A percentile compares a stretch with the other conserved stretches of the same genome.
Evolutionary conservation across 495 filamentous ascomycete genomes (phyloP).

Genomic region (Cercophora newfieldiana): DNA sequence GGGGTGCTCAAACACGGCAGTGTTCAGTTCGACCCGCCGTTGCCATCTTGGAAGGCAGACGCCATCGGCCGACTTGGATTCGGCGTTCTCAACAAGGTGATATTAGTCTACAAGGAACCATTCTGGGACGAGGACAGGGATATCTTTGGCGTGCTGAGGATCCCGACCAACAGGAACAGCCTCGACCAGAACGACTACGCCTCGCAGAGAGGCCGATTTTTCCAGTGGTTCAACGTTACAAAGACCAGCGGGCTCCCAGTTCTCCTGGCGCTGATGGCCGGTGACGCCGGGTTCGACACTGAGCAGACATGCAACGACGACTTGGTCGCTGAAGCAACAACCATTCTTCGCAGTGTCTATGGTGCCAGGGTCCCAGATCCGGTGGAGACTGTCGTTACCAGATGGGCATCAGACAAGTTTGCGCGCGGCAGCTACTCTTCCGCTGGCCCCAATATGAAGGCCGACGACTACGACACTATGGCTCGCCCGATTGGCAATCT

Average conservation of each 20-base stretch:
- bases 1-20: conserved; percentile 80
- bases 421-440: conserved; percentile 93
- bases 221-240: conserved; percentile 95
- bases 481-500: conserved; percentile 81
- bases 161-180: conserved; percentile 56
- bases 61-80: conserved; percentile 89
- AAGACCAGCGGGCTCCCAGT: conserved; percentile 85
- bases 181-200: conserved; percentile 55
- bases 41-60: conserved; percentile 81
- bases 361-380: conserved; percentile 63
- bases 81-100: conserved; percentile 91
- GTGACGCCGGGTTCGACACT: conserved; percentile 86
- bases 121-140: conserved; percentile 95
- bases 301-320: conserved; percentile 71
- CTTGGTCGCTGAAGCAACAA: conserved; percentile 76
- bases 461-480: conserved; percentile 92
- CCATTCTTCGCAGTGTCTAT: conserved; percentile 66
- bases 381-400: conserved; percentile 85
- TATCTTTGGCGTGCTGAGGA: conserved; percentile 89
- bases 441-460: conserved; percentile 73
- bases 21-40: conserved; percentile 75
- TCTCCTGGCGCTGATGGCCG: conserved; percentile 91
- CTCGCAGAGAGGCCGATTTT: conserved; percentile 74
- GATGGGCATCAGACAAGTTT: conserved; percentile 88
- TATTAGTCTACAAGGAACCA: conserved; percentile 81